These are phyloP conservation scores for Amorphotheca resinae DNA, from an alignment of 495 filamentous ascomycete genomes.

Conservation along the genomic window DNA sequence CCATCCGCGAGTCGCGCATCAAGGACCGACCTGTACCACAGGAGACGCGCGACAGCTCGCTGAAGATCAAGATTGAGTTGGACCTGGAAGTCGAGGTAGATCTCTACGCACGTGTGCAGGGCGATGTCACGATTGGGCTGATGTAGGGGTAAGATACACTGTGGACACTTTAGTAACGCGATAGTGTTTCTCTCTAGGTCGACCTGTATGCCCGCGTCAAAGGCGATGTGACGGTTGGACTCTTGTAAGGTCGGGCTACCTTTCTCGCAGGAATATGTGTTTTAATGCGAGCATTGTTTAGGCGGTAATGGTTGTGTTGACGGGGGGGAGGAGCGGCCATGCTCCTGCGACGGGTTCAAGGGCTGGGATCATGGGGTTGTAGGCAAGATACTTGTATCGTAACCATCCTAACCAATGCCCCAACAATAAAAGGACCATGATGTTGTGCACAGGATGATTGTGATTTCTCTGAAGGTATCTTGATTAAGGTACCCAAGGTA, in stretches of 20 bases:
- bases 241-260: slow-evolving; percentile 11
- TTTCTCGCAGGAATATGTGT: not conserved
- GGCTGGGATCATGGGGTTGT: no score
- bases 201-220: slow-evolving; percentile 18
- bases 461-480: no score
- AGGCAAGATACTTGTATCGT: no score
- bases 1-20: slow-evolving; percentile 20
- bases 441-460: no score
- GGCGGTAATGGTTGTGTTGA: not conserved
- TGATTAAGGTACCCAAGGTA: no score
- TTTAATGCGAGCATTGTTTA: not conserved
- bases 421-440: no score
- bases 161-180: not conserved
- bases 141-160: no score
- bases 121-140: slow-evolving; percentile 8
- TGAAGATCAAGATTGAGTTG: slow-evolving; percentile 23
- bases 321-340: no score
- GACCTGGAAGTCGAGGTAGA: slow-evolving; percentile 23
- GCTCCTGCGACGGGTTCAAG: no score
- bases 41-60: slow-evolving; percentile 15
- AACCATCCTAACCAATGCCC: no score
- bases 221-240: slow-evolving; percentile 20
- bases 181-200: not conserved
- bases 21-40: slow-evolving; percentile 18
- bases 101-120: slow-evolving; percentile 8